Evolutionary conservation across 306 rosid species (phyloP), one percentile per base, ranked within the genome.

Genomic region (Vicia faba): DNA sequence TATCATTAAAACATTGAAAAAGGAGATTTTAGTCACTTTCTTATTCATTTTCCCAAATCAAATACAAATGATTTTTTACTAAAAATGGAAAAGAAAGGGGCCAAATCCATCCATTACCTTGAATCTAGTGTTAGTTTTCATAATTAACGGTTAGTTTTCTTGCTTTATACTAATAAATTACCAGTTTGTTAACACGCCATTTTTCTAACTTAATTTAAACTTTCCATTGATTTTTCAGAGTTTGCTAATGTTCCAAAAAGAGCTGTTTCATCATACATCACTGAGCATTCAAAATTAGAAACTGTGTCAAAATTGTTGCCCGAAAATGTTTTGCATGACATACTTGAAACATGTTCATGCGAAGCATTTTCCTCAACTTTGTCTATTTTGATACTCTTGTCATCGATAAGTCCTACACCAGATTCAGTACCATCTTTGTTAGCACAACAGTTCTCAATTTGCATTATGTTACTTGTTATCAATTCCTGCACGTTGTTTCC

Each of bases 291-390:
- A 72, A 85, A 75, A 69, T 73, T 78, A 28, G 79, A 54, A 75
- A 68, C 84, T 55, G 14, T 58, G 64, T 79, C 81, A 73, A 75
- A 82, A 70, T 78, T 77, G 73, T 76, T 85, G 73, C 75, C 70
- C 60, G 75, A 79, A 73, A 74, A 57, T 69, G 73, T 43, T 64
- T 78, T 84, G 83, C 87, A 72, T 55, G 86, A 80, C 83, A 70
- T 51, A 66, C 87, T 78, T 65, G 85, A 84, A 85, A 85, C 81
- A 50, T 80, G 86, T 50, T 76, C 88, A 84, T 70, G 89, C 95
- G 83, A 76, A 79, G 44, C 75, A 71, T 57, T 70, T 68, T 40
- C 83, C 73, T 75, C 46, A 51, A 49, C 80, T 68, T 78, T 86
- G 31, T 68, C 82, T 40, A 43, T 36, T 65, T 71, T 61, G 70